Percentiles rank a stretch among this genome's conserved stretches.
These are phyloP conservation scores for Fusarium pilosicola DNA, from an alignment of 2,329 filamentous ascomycete species.

Conservation along the genomic window DNA sequence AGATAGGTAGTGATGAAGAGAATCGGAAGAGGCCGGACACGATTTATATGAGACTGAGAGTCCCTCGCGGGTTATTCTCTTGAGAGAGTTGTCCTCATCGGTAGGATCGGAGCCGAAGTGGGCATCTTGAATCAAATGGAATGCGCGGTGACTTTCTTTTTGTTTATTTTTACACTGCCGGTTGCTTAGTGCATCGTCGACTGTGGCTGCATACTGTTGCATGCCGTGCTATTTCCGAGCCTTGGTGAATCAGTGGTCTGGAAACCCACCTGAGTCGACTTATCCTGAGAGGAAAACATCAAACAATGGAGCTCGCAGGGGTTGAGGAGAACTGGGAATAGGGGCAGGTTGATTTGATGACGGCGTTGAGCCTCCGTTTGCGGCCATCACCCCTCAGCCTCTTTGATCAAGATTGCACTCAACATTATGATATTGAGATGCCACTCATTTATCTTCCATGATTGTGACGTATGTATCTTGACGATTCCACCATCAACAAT, in stretches of 20 bases:
- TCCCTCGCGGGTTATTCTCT: conserved; percentile 28
- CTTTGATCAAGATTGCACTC: background rate
- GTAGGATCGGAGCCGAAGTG: conserved; percentile 36
- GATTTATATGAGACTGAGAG: background rate
- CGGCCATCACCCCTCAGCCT: background rate
- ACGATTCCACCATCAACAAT: background rate
- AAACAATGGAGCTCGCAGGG: conserved; percentile 24
- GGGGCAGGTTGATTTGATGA: conserved; percentile 14
- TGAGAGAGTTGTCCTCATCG: background rate
- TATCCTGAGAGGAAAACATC: conserved; percentile 25
- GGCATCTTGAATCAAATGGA: conserved; percentile 6
- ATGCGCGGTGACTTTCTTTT: conserved; percentile 21
- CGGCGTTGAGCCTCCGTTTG: conserved; percentile 30
- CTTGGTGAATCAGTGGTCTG: conserved; percentile 25
- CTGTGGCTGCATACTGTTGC: conserved; percentile 17
- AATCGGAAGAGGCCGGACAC: conserved; percentile 39
- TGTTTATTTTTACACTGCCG: background rate
- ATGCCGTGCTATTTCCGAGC: conserved; percentile 39
- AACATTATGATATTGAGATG: background rate
- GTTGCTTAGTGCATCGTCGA: background rate
- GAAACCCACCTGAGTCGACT: conserved; percentile 19
- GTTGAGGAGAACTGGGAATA: conserved; percentile 11
- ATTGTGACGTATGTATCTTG: background rate
- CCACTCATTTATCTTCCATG: background rate
- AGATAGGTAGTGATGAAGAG: conserved; percentile 11